Conservation (phyloP, 257 asterid species). For the Thymus quinquecostatus region DNA sequence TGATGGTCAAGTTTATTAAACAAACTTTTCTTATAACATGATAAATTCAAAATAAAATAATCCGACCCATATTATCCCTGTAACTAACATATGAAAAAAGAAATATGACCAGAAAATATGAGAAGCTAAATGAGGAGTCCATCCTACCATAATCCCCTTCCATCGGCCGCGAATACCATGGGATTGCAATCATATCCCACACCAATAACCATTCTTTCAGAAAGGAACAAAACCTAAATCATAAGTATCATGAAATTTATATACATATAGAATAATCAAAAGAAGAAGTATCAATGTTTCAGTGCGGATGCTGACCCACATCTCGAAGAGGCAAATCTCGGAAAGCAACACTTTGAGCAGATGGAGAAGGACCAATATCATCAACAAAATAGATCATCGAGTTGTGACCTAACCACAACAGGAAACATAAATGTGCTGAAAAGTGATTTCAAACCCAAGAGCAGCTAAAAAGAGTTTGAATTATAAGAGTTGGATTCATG, state of each 20-base stretch:
- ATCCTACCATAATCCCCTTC: conserved; percentile 84
- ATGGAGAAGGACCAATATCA: conserved; percentile 95
- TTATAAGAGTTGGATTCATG: conserved; percentile 16
- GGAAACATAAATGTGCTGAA: conserved; percentile 19
- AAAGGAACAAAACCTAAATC: conserved; percentile 75
- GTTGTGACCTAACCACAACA: conserved; percentile 71
- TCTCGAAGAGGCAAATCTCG: conserved; percentile 99
- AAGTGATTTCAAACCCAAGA: conserved; percentile 19
- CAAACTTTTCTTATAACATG: background rate
- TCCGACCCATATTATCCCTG: conserved; percentile 11
- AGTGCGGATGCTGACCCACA: conserved; percentile 99
- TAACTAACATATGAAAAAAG: background rate
- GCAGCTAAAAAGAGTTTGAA: conserved; percentile 5
- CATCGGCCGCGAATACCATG: conserved; percentile 87
- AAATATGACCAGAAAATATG: conserved; percentile 4
- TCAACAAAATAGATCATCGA: conserved; percentile 98
- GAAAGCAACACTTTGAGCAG: conserved; percentile 91
- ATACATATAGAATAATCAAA: conserved; percentile 31
- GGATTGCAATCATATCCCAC: conserved; percentile 98
- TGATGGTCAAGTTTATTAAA: background rate
- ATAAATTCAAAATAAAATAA: conserved; percentile 1
- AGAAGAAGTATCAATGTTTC: conserved; percentile 33
- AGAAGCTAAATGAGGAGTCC: conserved; percentile 28
- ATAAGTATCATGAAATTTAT: conserved; percentile 29
- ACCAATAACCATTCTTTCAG: conserved; percentile 91